Base-by-base conservation (phyloP, 306 rosid genomes). In the Vigna angularis region DNA sequence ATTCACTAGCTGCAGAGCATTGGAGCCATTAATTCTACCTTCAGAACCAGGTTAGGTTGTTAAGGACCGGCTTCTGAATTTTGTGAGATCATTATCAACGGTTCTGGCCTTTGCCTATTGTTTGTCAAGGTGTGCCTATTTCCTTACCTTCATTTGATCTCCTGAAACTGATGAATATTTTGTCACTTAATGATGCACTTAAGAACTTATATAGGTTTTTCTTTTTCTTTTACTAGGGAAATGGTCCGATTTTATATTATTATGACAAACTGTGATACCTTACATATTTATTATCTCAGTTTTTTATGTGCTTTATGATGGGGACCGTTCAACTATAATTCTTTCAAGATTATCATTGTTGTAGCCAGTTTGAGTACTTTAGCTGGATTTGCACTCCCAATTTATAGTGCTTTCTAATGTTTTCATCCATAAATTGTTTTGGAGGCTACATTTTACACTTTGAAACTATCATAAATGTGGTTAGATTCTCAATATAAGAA, bases 91-190 rank as follows among this genome's bases (percentile, higher is more conserved):
- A 11, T 83, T 94, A 84, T 92, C 98, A 5, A 90, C 95, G 47
- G 96, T 94, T 61, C 82, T 94, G 80, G 88, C 98, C 76, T 89
- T 89, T 6, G 92, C 98, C 72, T 94, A 89, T 87, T 94, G 97
- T 85, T 83, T 92, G 86, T 92, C 98, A 79, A 90, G 96, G 98
- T 94, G 48, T 70, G 90, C 62, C 59, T 75, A 16, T 76, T 80
- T 77, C 70, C 72, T 74, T 57, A 20, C 49, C 40, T 72, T 78
- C 38, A 36, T 9, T 36, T 64, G 50, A 59, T 55, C 68, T 34
- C 20, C 20, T 0, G 20, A 18, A 18, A 76, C 20, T 76, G 67
- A 22, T 78, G 64, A 74, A 66, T 80, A 52, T 55, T 72, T 78
- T 82, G 65, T 73, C 8, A 78, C 67, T 64, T 83, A 30, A 51